Base-by-base conservation (phyloP, 176 grass and related monocot genomes). In the Aegilops tauschii region DNA sequence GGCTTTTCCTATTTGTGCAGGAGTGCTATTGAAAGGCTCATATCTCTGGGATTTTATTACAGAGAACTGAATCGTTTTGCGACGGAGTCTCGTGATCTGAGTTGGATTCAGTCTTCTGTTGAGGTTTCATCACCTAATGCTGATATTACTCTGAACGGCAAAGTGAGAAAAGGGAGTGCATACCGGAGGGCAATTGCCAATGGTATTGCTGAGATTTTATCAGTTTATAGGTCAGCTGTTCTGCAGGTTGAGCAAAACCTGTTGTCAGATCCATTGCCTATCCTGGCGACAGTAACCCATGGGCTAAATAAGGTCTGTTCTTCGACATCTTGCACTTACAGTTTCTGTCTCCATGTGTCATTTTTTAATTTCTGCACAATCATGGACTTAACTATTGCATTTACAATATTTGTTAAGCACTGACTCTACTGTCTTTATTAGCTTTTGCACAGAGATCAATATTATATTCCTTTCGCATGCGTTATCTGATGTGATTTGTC, bases 191-290 rank as follows among this genome's bases (percentile, higher is more conserved):
- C 94, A 35, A 91, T 98, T 87, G 92, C 83, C n/a, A 98, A 98
- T 85, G 97, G 97, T 88, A 90, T 98, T 90, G 87, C 88, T 10
- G 97, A 98, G 65, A 91, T 96, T 94, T 92, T 98, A 73, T 96
- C 97, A 27, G 90, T 98, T 39, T 98, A 94, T 78, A 94, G 97
- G 76, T 83, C 97, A 80, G 92, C 94, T 91, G 92, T 98, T 80
- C 84, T 98, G 37, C 94, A 98, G 76, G 90, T 98, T 44, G 97
- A 98, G 86, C 94, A 98, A 88, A 98, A 98, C 80, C 85, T 93
- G 16, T 78, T 98, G 61, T 94, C 94, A 59, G 97, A 98, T 91
- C 94, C 93, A 63, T 83, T 96, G 89, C 94, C 94, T 32, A 96
- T 98, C 74, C 82, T 96, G 27, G 92, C 97, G 44, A 94, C 89